Evolutionary conservation across 345 rosid species (phyloP).

Genomic region (Balakata baccata): DNA sequence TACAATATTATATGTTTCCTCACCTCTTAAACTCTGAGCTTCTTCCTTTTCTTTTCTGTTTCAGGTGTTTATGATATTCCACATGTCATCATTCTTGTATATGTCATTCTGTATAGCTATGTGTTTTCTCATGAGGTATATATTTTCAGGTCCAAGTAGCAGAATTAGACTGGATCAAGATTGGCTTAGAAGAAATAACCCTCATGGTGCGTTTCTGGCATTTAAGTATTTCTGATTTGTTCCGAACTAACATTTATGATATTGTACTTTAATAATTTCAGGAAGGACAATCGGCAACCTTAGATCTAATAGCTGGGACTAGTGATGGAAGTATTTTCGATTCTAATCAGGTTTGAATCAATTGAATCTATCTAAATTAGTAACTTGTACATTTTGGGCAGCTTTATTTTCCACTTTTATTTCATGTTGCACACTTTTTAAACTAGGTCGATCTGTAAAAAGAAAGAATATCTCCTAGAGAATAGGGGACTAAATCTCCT

Average conservation of each 20-base stretch:
- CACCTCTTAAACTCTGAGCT: constrained; percentile 5
- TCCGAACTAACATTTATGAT: constrained; percentile 7
- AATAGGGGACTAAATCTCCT: no score
- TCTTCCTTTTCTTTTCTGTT: constrained; percentile 5
- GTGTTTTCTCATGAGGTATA: constrained; percentile 22
- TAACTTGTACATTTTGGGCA: neutral
- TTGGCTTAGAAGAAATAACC: constrained; percentile 70
- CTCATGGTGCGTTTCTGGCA: constrained; percentile 60
- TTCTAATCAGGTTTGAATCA: constrained; percentile 64
- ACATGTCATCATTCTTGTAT: constrained; percentile 6
- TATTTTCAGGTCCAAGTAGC: constrained; percentile 78
- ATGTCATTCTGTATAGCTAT: neutral
- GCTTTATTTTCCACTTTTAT: constrained; percentile 8
- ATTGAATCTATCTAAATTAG: constrained; percentile 21
- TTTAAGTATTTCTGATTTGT: neutral
- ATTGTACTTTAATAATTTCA: constrained; percentile 37
- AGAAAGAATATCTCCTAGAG: no score
- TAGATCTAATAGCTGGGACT: constrained; percentile 67
- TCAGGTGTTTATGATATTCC: constrained; percentile 4
- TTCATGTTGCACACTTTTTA: neutral
- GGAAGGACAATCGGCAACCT: constrained; percentile 63
- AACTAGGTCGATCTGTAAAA: no score
- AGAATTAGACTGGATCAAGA: constrained; percentile 90
- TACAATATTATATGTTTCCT: neutral
- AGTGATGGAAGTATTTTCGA: constrained; percentile 68